phyloP scores from a whole-genome alignment of 2,329 filamentous ascomycete species.

The Monosporascus sp. region DNA sequence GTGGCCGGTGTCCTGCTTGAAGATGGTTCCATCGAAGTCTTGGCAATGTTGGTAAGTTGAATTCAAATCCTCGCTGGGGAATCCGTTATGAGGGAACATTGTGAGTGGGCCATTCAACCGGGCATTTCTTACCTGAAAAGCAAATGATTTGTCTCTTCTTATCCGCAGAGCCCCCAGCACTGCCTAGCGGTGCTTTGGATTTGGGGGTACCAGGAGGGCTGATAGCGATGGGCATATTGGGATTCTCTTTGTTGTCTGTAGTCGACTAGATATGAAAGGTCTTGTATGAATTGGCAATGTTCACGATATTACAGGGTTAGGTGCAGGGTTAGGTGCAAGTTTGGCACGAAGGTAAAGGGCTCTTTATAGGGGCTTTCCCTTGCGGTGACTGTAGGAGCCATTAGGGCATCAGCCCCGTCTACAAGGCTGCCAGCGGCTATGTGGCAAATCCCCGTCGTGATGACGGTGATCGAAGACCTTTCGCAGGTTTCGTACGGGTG shows the following conservation, averaged over 20 bases:
- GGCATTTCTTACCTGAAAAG: conserved; percentile 43
- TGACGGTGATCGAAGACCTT: too few species aligned
- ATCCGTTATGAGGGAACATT: too few species aligned
- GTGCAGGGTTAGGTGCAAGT: too few species aligned
- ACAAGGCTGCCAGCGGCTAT: too few species aligned
- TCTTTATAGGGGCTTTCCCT: too few species aligned
- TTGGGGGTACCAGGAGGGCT: conserved; percentile 24
- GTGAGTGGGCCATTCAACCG: neutral
- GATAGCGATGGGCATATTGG: conserved; percentile 34
- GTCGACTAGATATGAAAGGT: neutral
- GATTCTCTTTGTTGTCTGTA: conserved; percentile 1
- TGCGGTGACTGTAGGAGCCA: too few species aligned
- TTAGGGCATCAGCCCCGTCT: too few species aligned
- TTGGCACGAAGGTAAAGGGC: too few species aligned
- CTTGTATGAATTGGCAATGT: neutral
- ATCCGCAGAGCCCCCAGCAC: conserved; percentile 23
- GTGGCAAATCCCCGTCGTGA: too few species aligned
- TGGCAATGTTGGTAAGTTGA: conserved; percentile 10
- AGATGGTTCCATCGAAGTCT: conserved; percentile 70
- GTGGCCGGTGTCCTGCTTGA: conserved; percentile 66
- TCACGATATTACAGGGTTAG: too few species aligned
- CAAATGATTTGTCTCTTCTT: conserved; percentile 53
- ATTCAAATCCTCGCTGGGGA: too few species aligned
- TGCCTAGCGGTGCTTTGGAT: conserved; percentile 22
- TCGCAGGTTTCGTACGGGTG: too few species aligned